Conservation (phyloP, 768 basidiomycete genomes). For the Leccinellum albellum region DNA sequence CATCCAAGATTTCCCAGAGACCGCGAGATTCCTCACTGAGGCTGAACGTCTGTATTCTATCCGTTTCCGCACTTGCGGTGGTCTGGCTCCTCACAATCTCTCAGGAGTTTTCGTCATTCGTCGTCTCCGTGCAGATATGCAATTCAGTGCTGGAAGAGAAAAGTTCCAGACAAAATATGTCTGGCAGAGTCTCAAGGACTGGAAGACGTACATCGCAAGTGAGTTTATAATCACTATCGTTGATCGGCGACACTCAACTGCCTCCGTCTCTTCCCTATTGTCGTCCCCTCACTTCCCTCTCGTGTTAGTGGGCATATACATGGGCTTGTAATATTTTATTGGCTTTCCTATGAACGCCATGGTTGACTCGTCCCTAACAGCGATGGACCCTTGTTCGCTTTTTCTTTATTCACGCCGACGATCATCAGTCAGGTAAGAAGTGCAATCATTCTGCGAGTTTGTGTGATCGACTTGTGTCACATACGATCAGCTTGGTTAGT, state of each 20-base stretch:
- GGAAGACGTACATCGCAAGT: conserved; percentile 75
- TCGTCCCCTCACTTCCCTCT: neutral
- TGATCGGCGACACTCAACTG: neutral
- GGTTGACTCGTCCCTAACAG: conserved; percentile 25
- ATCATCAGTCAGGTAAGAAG: conserved; percentile 48
- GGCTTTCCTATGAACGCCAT: neutral
- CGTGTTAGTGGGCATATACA: conserved; percentile 59
- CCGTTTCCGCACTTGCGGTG: neutral
- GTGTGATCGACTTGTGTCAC: neutral
- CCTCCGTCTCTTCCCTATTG: neutral
- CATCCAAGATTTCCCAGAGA: conserved; percentile 76
- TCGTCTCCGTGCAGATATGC: conserved; percentile 60
- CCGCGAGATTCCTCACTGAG: conserved; percentile 63
- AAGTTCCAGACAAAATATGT: conserved; percentile 52
- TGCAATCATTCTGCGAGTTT: neutral
- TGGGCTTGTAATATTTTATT: conserved; percentile 53
- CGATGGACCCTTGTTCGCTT: conserved; percentile 51
- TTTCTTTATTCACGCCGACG: conserved; percentile 47
- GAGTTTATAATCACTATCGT: conserved; percentile 21
- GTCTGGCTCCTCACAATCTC: neutral
- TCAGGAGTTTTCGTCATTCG: conserved; percentile 60
- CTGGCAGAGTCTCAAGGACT: conserved; percentile 58
- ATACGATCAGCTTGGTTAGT: conserved; percentile 20
- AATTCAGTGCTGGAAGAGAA: conserved; percentile 61
- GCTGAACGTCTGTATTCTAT: conserved; percentile 47